These are phyloP conservation scores for Ailanthus altissimus DNA, from an alignment of 345 rosid genomes.

Conservation along the genomic window DNA sequence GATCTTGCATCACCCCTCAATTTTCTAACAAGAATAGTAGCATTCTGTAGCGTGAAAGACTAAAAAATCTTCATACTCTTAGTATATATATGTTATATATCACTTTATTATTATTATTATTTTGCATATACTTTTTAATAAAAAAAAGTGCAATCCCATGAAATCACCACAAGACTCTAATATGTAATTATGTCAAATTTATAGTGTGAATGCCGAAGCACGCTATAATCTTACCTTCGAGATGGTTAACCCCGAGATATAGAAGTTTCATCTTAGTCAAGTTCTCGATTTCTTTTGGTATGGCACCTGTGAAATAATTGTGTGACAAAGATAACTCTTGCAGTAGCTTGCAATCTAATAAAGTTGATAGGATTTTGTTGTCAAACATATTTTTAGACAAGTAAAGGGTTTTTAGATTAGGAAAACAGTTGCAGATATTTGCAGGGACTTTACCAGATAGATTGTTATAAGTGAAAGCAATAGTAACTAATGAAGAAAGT, in stretches of 20 bases:
- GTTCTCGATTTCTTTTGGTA: slow-evolving; percentile 6
- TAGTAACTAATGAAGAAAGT: background rate
- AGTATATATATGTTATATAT: too few species aligned
- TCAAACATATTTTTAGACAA: background rate
- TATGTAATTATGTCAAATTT: background rate
- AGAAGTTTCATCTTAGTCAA: background rate
- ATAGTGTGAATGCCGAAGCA: background rate
- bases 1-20: too few species aligned
- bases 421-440: background rate
- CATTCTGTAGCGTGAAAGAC: too few species aligned
- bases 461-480: background rate
- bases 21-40: too few species aligned
- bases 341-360: background rate
- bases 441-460: background rate
- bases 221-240: background rate
- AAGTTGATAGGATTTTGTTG: background rate
- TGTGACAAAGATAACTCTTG: background rate
- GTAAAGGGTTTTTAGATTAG: background rate
- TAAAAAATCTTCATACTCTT: too few species aligned
- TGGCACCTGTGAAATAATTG: slow-evolving; percentile 8
- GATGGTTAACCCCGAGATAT: background rate
- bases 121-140: too few species aligned
- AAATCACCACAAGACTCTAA: background rate
- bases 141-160: too few species aligned
- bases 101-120: too few species aligned